These are phyloP conservation scores for Moesziomyces antarcticus DNA, from an alignment of 1,284 basidiomycete genomes.

Conservation along the genomic window DNA sequence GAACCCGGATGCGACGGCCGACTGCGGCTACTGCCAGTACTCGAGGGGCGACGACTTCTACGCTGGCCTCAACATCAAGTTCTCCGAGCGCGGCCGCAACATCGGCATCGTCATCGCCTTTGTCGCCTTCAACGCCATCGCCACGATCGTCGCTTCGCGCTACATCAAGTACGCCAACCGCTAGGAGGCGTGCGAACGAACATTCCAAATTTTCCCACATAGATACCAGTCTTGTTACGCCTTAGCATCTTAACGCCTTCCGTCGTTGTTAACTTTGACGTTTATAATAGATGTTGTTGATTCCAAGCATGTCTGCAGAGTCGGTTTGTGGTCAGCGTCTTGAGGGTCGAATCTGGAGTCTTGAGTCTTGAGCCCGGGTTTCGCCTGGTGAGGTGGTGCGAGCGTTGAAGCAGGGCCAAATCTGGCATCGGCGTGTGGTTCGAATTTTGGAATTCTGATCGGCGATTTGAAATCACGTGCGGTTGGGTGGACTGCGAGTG, in stretches of 20 bases:
- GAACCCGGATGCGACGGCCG: constrained; percentile 74
- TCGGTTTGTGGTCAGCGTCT: too few species aligned
- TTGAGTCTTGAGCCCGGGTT: too few species aligned
- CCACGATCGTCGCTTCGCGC: constrained; percentile 31
- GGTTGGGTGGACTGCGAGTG: too few species aligned
- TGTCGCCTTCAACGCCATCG: constrained; percentile 35
- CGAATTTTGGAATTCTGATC: too few species aligned
- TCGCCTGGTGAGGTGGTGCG: too few species aligned
- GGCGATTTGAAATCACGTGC: too few species aligned
- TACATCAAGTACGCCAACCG: constrained; percentile 52
- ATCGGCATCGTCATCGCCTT: constrained; percentile 42
- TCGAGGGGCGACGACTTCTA: constrained; percentile 78
- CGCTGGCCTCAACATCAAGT: constrained; percentile 76
- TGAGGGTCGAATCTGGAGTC: too few species aligned
- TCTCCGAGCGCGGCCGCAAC: constrained; percentile 54
- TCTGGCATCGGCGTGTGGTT: too few species aligned
- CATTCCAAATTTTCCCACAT: not conserved
- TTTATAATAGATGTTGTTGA: not conserved
- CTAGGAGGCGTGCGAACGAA: not conserved
- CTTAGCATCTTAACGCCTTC: not conserved
- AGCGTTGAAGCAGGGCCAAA: too few species aligned
- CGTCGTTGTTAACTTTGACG: not conserved
- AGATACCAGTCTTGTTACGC: not conserved
- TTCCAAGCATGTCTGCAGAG: not conserved
- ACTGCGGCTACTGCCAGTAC: constrained; percentile 80